These are phyloP conservation scores for Mucor saturninus DNA, from an alignment of 371 early-diverging fungal species.

Conservation along the genomic window DNA sequence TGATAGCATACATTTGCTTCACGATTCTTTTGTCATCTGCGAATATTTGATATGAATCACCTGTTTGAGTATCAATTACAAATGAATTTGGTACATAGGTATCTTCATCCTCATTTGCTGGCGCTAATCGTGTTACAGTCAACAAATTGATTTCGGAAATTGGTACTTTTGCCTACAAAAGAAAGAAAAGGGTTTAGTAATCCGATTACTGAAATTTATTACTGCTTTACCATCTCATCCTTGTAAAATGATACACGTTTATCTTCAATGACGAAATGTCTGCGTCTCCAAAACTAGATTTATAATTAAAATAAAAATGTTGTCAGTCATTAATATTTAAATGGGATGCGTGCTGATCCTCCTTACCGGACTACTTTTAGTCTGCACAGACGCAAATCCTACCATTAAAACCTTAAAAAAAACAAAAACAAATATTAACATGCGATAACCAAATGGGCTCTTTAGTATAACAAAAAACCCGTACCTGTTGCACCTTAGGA, in stretches of 20 bases:
- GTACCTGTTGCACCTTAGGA: background rate
- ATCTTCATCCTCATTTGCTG: constrained; percentile 44
- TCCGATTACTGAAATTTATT: background rate
- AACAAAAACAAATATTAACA: constrained; percentile 2
- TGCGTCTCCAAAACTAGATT: constrained; percentile 49
- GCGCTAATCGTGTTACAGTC: constrained; percentile 31
- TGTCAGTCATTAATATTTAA: background rate
- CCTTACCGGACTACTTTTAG: constrained; percentile 32
- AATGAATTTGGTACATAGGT: constrained; percentile 50
- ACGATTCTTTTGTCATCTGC: constrained; percentile 45
- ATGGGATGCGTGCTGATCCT: background rate
- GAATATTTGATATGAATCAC: constrained; percentile 41
- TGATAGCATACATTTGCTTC: constrained; percentile 38
- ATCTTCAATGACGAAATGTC: constrained; percentile 49
- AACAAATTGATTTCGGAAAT: constrained; percentile 44
- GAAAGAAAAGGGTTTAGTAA: background rate
- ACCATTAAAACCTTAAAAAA: constrained; percentile 24
- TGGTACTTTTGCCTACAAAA: background rate
- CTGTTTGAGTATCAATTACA: constrained; percentile 35
- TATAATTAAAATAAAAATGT: too few species aligned
- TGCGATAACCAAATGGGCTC: background rate
- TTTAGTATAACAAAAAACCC: background rate
- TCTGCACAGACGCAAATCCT: constrained; percentile 37
- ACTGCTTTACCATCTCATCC: constrained; percentile 41
- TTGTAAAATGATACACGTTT: constrained; percentile 44